phyloP scores from a whole-genome alignment of 495 filamentous ascomycete genomes.

The Podospora anserina region DNA sequence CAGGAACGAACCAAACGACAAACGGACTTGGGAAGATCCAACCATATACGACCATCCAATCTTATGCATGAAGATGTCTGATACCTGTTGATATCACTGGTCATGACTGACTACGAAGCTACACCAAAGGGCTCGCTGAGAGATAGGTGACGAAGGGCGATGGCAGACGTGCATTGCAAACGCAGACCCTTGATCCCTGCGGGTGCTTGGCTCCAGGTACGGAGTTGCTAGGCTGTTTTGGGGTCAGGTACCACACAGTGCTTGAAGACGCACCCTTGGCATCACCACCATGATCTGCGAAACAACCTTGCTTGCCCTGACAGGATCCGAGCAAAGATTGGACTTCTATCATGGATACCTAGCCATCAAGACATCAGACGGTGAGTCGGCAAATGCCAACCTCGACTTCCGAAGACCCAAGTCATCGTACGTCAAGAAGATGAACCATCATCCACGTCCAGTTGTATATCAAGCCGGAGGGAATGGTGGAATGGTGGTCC shows the following conservation, averaged over 20 bases:
- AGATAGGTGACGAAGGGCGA: neutral
- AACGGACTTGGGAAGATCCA: neutral
- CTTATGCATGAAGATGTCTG: neutral
- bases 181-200: constrained; percentile 26
- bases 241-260: constrained; percentile 18
- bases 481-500: neutral
- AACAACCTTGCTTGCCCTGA: constrained; percentile 5
- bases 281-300: constrained; percentile 15
- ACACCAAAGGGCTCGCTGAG: neutral
- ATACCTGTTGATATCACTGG: neutral
- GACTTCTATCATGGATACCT: neutral
- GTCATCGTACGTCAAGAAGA: neutral
- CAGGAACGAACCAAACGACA: neutral
- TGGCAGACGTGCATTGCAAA: constrained; percentile 11
- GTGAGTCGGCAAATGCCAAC: neutral
- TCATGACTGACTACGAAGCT: neutral
- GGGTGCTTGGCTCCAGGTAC: constrained; percentile 21
- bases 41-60: neutral
- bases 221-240: constrained; percentile 15
- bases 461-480: neutral
- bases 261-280: constrained; percentile 11
- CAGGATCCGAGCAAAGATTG: constrained; percentile 4
- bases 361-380: constrained; percentile 15
- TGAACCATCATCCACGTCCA: neutral
- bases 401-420: neutral